Evolutionary conservation across 2,329 filamentous ascomycete genomes (phyloP).

Genomic region (Microdochium paspali): DNA sequence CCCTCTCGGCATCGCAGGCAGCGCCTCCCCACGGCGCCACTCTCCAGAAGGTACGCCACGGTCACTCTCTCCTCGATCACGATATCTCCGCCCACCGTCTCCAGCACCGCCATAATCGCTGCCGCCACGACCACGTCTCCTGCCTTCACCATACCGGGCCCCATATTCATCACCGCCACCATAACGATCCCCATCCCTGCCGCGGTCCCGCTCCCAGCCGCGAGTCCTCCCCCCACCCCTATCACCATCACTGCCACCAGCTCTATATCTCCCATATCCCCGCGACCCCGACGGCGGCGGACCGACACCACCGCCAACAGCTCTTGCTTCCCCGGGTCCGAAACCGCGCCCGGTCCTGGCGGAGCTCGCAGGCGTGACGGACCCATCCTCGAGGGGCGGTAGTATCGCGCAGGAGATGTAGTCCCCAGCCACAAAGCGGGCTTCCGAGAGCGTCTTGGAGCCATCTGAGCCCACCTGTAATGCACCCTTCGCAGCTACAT

Average conservation of each 20-base stretch:
- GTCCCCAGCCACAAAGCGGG: conserved; percentile 80
- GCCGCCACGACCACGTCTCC: conserved; percentile 14
- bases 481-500: conserved; percentile 14
- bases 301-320: conserved; percentile 7
- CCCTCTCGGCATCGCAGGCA: conserved; percentile 39
- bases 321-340: conserved; percentile 25
- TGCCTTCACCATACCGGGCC: conserved; percentile 9
- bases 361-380: conserved; percentile 54
- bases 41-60: conserved; percentile 43
- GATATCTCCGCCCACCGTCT: conserved; percentile 17
- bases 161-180: conserved; percentile 8
- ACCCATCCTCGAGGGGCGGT: conserved; percentile 64
- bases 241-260: conserved; percentile 15
- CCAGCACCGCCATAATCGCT: too few relatives aligned
- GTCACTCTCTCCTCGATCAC: conserved; percentile 20
- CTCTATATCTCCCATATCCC: background rate
- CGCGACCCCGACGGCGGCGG: background rate
- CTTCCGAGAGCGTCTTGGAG: conserved; percentile 66
- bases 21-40: conserved; percentile 56
- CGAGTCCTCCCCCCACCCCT: too few relatives aligned
- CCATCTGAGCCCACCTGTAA: conserved; percentile 41
- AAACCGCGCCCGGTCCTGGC: conserved; percentile 32
- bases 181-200: conserved; percentile 20
- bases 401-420: conserved; percentile 77
- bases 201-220: background rate